Percentiles rank a stretch among this genome's conserved stretches.
Conservation (phyloP, 306 rosid genomes). For the Rosa chinensis region DNA sequence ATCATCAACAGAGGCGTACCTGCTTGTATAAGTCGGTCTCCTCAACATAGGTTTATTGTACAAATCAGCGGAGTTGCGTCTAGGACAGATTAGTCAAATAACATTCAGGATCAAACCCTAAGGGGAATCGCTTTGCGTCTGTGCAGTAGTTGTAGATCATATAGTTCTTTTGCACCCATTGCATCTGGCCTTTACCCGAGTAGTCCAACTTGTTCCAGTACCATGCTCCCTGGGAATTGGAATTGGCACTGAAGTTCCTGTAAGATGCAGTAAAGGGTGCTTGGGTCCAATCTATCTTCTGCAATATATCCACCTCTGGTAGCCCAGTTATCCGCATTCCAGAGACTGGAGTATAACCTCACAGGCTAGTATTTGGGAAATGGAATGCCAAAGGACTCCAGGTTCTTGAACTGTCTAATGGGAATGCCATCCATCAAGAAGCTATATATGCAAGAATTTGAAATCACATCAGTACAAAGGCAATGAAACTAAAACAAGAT, state of each 20-base stretch:
- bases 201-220: constrained; percentile 24
- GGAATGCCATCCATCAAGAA: constrained; percentile 40
- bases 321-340: constrained; percentile 47
- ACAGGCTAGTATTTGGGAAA: constrained; percentile 34
- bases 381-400: constrained; percentile 20
- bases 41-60: too few relatives aligned
- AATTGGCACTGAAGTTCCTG: constrained; percentile 15
- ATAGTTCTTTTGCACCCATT: constrained; percentile 28
- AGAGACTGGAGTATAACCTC: constrained; percentile 41
- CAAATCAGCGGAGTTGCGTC: too few relatives aligned
- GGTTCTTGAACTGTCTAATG: constrained; percentile 42
- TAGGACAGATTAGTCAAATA: constrained; percentile 5
- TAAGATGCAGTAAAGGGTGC: constrained; percentile 35
- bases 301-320: constrained; percentile 30
- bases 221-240: constrained; percentile 20
- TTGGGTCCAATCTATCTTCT: constrained; percentile 35
- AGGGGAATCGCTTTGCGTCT: constrained; percentile 32
- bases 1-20: too few relatives aligned
- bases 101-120: constrained; percentile 40
- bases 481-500: too few relatives aligned
- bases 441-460: constrained; percentile 12
- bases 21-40: too few relatives aligned
- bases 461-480: neutral
- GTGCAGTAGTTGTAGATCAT: constrained; percentile 50
- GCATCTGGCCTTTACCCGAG: constrained; percentile 13